A percentile compares a stretch with the other conserved stretches of the same genome.
Evolutionary conservation across 2,329 filamentous ascomycete genomes (phyloP).

Genomic region (Cladosporium halotolerans): DNA sequence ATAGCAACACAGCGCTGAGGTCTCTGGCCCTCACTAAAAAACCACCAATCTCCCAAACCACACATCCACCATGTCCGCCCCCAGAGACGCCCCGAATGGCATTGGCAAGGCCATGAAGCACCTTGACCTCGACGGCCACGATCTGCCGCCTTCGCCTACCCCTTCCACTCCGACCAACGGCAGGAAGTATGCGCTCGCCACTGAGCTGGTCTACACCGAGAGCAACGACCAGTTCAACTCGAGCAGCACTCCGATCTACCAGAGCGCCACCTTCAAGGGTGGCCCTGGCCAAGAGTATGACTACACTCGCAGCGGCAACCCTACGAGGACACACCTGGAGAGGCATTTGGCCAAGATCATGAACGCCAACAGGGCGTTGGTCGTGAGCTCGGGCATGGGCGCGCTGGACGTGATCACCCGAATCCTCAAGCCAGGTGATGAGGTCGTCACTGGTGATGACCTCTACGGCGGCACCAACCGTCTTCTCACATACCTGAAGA

Average conservation of each 20-base stretch:
- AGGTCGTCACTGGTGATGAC: slow-evolving; percentile 95
- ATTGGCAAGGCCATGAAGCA: slow-evolving; percentile 40
- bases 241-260: slow-evolving; percentile 94
- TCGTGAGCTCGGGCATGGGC: slow-evolving; percentile 95
- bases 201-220: slow-evolving; percentile 94
- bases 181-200: slow-evolving; percentile 85
- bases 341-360: slow-evolving; percentile 98
- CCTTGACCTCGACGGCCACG: slow-evolving; percentile 74
- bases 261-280: slow-evolving; percentile 97
- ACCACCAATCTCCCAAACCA: slow-evolving; percentile 17
- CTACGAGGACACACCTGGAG: slow-evolving; percentile 91
- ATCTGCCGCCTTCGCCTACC: slow-evolving; percentile 84
- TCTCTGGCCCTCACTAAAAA: slow-evolving; percentile 29
- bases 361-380: slow-evolving; percentile 84
- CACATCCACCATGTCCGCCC: slow-evolving; percentile 21
- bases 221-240: slow-evolving; percentile 94
- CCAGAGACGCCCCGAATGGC: slow-evolving; percentile 25
- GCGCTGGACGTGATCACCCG: slow-evolving; percentile 94
- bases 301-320: slow-evolving; percentile 96
- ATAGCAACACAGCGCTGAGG: slow-evolving; percentile 23
- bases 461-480: slow-evolving; percentile 94
- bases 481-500: slow-evolving; percentile 82
- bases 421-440: slow-evolving; percentile 82
- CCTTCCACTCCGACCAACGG: slow-evolving; percentile 84
- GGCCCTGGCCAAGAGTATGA: slow-evolving; percentile 80